Conservation (phyloP, 139 green algal species). For the Picochlorum sp. region DNA sequence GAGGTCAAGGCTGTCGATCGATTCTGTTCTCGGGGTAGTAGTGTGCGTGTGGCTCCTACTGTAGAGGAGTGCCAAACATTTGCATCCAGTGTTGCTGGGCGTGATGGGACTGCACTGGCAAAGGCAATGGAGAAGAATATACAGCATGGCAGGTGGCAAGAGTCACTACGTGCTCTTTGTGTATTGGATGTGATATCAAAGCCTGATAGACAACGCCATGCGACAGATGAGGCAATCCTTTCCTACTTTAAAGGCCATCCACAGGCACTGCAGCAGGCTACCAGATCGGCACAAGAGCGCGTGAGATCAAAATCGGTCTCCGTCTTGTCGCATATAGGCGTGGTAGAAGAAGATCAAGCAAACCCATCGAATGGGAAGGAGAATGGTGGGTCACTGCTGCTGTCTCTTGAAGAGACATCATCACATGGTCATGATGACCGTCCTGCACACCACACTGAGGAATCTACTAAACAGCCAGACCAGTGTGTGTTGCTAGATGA, state of each 20-base stretch:
- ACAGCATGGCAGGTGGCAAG: conserved; percentile 54
- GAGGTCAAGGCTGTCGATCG: not conserved
- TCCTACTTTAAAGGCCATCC: conserved; percentile 66
- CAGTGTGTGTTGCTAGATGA: too few relatives aligned
- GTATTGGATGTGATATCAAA: conserved; percentile 53
- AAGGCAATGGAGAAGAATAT: conserved; percentile 57
- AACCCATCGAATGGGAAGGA: too few relatives aligned
- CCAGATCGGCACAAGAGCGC: conserved; percentile 25
- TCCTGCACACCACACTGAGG: too few relatives aligned
- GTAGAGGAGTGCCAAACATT: conserved; percentile 55
- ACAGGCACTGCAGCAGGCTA: conserved; percentile 19
- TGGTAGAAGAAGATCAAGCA: not conserved
- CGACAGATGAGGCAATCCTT: conserved; percentile 46
- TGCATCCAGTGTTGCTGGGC: conserved; percentile 42
- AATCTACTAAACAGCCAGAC: too few relatives aligned
- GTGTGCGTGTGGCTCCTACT: conserved; percentile 41
- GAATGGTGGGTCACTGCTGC: too few relatives aligned
- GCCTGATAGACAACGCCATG: conserved; percentile 22
- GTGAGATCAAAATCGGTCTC: conserved; percentile 37
- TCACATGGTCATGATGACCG: too few relatives aligned
- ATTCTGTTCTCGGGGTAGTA: conserved; percentile 13
- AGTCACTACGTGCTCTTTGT: conserved; percentile 54
- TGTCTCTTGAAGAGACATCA: too few relatives aligned
- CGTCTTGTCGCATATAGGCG: conserved; percentile 34
- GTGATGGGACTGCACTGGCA: conserved; percentile 52